Conservation (phyloP, 2,329 filamentous ascomycete species). For the Scedosporium dehoogii region DNA sequence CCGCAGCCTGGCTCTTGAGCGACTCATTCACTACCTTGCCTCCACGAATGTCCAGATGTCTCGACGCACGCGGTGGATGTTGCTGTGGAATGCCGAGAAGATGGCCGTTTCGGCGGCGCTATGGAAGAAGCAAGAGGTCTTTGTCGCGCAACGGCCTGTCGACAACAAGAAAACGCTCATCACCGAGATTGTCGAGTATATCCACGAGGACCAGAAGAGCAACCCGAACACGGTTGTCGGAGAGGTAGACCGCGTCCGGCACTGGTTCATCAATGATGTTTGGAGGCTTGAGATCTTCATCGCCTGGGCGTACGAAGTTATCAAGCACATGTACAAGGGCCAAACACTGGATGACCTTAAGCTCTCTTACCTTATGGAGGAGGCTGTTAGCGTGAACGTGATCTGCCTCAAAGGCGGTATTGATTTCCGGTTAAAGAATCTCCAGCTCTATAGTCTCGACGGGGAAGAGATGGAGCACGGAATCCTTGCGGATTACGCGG, state of each 20-base stretch:
- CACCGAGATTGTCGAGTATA: slow-evolving; percentile 62
- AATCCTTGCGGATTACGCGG: slow-evolving; percentile 54
- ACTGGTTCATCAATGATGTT: slow-evolving; percentile 76
- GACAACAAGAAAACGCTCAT: slow-evolving; percentile 61
- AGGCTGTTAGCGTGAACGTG: slow-evolving; percentile 52
- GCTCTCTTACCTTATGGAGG: slow-evolving; percentile 48
- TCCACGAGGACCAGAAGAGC: slow-evolving; percentile 68
- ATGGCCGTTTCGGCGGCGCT: slow-evolving; percentile 68
- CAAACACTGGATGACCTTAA: slow-evolving; percentile 43
- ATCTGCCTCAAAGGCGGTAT: slow-evolving; percentile 55
- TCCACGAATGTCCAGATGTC: slow-evolving; percentile 57
- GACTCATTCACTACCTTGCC: slow-evolving; percentile 63
- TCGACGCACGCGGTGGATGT: slow-evolving; percentile 60
- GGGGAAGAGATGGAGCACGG: slow-evolving; percentile 56
- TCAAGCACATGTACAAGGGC: slow-evolving; percentile 62
- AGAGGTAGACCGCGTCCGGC: slow-evolving; percentile 71
- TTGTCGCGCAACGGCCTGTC: slow-evolving; percentile 47
- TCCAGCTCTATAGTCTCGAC: slow-evolving; percentile 62
- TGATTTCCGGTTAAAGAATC: slow-evolving; percentile 62
- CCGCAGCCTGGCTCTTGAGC: slow-evolving; percentile 62
- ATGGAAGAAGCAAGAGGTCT: slow-evolving; percentile 71
- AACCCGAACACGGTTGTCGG: slow-evolving; percentile 52
- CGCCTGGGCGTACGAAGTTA: slow-evolving; percentile 67
- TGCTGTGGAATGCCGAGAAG: slow-evolving; percentile 88
- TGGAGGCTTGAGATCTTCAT: slow-evolving; percentile 64